These are phyloP conservation scores for Sporothrix globosa DNA, from an alignment of 2,329 filamentous ascomycete genomes.

Conservation along the genomic window DNA sequence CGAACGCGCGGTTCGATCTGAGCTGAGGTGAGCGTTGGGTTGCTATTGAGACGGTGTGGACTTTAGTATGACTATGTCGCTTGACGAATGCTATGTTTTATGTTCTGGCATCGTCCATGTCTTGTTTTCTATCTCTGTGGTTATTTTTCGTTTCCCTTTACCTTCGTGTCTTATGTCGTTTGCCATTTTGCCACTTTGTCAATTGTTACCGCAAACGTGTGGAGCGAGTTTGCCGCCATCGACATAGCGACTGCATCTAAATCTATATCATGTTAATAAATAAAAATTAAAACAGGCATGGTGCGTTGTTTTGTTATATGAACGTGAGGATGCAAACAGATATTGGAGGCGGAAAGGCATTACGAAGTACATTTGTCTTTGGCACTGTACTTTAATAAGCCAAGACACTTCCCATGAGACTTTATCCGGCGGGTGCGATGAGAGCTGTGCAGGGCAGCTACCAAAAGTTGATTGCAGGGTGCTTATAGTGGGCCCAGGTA, in stretches of 20 bases:
- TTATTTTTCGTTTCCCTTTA: background rate
- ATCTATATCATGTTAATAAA: background rate
- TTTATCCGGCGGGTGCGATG: conserved; percentile 19
- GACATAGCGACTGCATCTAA: background rate
- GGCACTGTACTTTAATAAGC: conserved; percentile 12
- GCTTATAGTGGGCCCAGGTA: background rate
- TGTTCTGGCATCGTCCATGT: background rate
- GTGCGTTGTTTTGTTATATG: too few species aligned
- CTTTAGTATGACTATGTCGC: too few species aligned
- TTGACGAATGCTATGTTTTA: conserved; percentile 4
- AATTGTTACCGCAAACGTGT: background rate
- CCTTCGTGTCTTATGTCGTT: background rate
- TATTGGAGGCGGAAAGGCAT: too few species aligned
- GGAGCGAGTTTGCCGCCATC: background rate
- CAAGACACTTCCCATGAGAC: background rate
- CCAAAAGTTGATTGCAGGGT: background rate
- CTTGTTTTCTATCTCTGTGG: background rate
- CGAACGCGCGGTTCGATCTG: conserved; percentile 90
- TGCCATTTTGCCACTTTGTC: background rate
- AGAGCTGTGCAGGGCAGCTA: background rate
- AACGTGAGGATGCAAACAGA: background rate
- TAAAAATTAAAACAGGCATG: background rate
- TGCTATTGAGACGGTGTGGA: background rate
- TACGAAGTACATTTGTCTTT: background rate
- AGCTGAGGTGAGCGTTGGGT: conserved; percentile 48